Percentiles rank a stretch among this genome's conserved stretches.
These are phyloP conservation scores for Phytophthora parvispora DNA, from an alignment of 352 stramenopile species.

Conservation along the genomic window DNA sequence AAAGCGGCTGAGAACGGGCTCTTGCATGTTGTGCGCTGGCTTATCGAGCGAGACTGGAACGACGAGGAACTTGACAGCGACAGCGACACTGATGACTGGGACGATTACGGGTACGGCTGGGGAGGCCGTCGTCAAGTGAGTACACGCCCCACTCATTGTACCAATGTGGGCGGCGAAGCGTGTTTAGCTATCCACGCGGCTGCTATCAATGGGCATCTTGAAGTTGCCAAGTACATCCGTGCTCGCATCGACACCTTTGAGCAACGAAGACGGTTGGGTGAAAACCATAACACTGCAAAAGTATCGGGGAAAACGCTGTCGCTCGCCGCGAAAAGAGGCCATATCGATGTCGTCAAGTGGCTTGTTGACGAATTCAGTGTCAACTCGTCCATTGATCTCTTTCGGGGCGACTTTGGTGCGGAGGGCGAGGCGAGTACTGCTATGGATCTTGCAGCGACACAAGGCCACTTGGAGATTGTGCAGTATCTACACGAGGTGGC, in stretches of 20 bases:
- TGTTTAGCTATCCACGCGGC: conserved; percentile 21
- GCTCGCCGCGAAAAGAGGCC: background rate
- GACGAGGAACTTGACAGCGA: too few species aligned
- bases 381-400: conserved; percentile 1
- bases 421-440: background rate
- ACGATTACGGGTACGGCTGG: background rate
- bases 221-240: conserved; percentile 22
- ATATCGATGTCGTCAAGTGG: conserved; percentile 2
- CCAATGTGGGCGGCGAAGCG: conserved; percentile 15
- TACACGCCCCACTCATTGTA: background rate
- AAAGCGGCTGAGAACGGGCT: background rate
- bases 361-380: conserved; percentile 2
- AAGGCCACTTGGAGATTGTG: conserved; percentile 9
- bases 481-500: conserved; percentile 8
- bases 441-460: conserved; percentile 6
- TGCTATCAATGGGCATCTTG: conserved; percentile 22
- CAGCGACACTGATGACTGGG: too few species aligned
- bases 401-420: background rate
- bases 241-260: conserved; percentile 5
- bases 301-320: conserved; percentile 1
- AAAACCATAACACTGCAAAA: background rate
- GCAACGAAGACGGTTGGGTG: background rate
- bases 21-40: background rate
- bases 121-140: background rate
- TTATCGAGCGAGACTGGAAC: conserved; percentile 10